Conservation (phyloP, 2,329 filamentous ascomycete species). For the Xylogone sp. region DNA sequence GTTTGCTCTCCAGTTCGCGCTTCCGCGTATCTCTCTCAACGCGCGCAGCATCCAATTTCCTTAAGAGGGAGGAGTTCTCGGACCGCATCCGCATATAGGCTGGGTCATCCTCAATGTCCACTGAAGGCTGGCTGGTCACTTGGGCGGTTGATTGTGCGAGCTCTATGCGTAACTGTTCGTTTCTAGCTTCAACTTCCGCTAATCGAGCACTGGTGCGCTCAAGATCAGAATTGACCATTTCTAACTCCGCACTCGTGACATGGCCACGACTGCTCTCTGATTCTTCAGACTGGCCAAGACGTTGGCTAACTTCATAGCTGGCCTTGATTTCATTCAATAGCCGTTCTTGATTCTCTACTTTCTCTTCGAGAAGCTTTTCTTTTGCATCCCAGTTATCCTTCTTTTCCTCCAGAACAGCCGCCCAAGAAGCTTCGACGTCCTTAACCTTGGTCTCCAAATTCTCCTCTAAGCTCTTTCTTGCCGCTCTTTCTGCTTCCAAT, state of each 20-base stretch:
- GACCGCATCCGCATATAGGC: conserved; percentile 82
- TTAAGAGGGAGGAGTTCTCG: conserved; percentile 87
- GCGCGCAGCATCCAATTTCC: conserved; percentile 78
- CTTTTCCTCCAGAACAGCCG: conserved; percentile 86
- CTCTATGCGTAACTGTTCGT: conserved; percentile 88
- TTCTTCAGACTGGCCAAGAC: conserved; percentile 72
- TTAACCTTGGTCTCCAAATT: conserved; percentile 76
- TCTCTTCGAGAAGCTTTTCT: conserved; percentile 86
- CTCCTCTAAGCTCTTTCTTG: conserved; percentile 72
- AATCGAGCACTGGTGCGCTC: conserved; percentile 84
- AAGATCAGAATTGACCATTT: conserved; percentile 87
- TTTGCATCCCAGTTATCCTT: conserved; percentile 95
- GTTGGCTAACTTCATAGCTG: conserved; percentile 92
- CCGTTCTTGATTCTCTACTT: conserved; percentile 89
- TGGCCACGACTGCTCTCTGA: conserved; percentile 53
- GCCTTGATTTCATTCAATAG: conserved; percentile 93
- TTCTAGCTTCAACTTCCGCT: conserved; percentile 87
- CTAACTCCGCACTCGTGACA: conserved; percentile 83
- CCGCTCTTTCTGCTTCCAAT: conserved; percentile 72
- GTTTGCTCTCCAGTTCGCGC: conserved; percentile 68
- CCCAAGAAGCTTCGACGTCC: conserved; percentile 88
- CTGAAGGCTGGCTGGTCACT: conserved; percentile 54
- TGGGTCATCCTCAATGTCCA: conserved; percentile 81
- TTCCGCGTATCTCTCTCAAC: conserved; percentile 82
- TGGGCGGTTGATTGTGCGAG: conserved; percentile 84